Conservation (phyloP, 225 moss, liverwort and hornwort genomes). For the Takakia lepidozioides region DNA sequence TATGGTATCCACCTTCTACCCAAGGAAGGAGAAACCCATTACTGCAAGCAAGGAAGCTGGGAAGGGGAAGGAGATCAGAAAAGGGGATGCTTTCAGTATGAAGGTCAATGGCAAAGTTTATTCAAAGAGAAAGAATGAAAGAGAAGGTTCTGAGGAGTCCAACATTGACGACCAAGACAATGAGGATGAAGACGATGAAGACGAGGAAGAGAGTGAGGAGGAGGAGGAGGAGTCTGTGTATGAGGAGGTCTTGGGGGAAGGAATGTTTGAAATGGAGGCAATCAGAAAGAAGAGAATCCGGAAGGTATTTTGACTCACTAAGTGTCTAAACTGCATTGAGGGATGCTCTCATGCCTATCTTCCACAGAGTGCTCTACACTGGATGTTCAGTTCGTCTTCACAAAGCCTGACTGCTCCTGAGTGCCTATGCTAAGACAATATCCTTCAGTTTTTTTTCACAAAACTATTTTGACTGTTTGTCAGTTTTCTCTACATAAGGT, state of each 20-base stretch:
- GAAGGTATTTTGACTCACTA: constrained; percentile 21
- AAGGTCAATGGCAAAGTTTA: constrained; percentile 7
- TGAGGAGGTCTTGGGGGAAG: constrained; percentile 56
- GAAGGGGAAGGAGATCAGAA: constrained; percentile 21
- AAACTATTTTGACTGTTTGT: too few relatives aligned
- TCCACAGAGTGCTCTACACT: too few relatives aligned
- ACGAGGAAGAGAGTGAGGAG: constrained; percentile 27
- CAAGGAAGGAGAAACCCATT: constrained; percentile 20
- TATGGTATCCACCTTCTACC: too few relatives aligned
- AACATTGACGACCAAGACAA: constrained; percentile 37
- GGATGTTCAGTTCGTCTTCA: too few relatives aligned
- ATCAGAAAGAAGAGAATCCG: constrained; percentile 57
- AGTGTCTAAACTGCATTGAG: too few relatives aligned
- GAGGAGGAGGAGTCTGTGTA: constrained; percentile 27
- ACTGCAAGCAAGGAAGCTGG: constrained; percentile 33
- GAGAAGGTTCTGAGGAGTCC: constrained; percentile 34
- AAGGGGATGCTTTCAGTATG: constrained; percentile 12
- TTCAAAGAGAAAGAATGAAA: constrained; percentile 5
- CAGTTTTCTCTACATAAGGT: too few relatives aligned
- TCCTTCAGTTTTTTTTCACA: too few relatives aligned
- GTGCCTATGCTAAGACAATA: too few relatives aligned
- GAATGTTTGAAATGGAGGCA: constrained; percentile 59
- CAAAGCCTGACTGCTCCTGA: too few relatives aligned
- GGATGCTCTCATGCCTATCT: too few relatives aligned
- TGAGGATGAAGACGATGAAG: constrained; percentile 18